phyloP scores from a whole-genome alignment of 1,139 yeast species.

The Insectozyma bohioensis region DNA sequence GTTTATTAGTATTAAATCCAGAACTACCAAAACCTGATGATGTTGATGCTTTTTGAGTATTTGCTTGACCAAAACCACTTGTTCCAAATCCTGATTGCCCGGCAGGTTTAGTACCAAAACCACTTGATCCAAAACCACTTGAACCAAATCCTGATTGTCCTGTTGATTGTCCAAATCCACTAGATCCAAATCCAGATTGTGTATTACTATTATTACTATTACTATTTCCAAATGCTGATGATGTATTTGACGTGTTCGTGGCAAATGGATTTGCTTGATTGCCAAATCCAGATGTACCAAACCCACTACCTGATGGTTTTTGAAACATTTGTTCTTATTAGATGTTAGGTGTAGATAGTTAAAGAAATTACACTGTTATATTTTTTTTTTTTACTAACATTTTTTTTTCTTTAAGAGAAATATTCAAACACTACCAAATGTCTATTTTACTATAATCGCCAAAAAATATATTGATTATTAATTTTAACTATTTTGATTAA shows the following conservation, averaged over 20 bases:
- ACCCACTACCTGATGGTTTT: no score
- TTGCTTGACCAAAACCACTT: constrained; percentile 8
- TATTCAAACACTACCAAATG: no score
- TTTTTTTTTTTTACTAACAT: no score
- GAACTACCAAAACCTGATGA: constrained; percentile 13
- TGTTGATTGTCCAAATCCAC: constrained; percentile 10
- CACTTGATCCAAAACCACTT: constrained; percentile 23
- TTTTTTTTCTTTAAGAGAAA: no score
- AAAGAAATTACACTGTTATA: no score
- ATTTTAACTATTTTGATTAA: constrained; percentile 1
- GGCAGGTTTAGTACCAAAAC: constrained; percentile 15
- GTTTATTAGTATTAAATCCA: no score
- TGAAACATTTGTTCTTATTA: no score
- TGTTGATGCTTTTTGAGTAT: constrained; percentile 2
- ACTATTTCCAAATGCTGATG: no score
- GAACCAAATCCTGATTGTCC: constrained; percentile 7
- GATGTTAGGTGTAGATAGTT: no score
- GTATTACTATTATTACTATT: constrained; percentile 2
- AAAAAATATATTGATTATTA: no score
- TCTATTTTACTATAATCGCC: no score
- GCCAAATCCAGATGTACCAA: constrained; percentile 20
- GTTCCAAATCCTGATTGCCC: constrained; percentile 14
- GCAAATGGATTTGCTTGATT: constrained; percentile 13
- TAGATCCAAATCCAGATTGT: constrained; percentile 11
- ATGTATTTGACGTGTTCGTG: no score